Percentiles rank a stretch among this genome's conserved stretches.
phyloP scores from a whole-genome alignment of 768 basidiomycete species.

The Butyriboletus loyo region DNA sequence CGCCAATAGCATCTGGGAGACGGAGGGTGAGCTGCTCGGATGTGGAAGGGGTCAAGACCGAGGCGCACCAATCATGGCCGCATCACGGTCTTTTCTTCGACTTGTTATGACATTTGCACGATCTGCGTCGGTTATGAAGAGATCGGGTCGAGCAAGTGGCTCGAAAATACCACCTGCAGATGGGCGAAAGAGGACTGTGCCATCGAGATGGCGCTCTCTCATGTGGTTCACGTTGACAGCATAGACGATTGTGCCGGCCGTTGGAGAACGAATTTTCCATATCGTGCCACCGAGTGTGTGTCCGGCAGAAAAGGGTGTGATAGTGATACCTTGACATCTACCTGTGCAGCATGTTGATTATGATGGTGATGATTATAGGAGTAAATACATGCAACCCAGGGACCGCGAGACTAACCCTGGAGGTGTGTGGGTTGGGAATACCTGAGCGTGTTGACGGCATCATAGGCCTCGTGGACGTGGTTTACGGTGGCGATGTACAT shows the following conservation, averaged over 20 bases:
- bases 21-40: neutral
- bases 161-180: slow-evolving; percentile 80
- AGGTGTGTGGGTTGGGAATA: slow-evolving; percentile 96
- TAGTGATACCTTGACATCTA: slow-evolving; percentile 88
- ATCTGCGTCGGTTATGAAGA: slow-evolving; percentile 92
- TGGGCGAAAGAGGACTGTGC: slow-evolving; percentile 79
- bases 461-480: slow-evolving; percentile 92
- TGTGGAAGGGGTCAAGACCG: neutral
- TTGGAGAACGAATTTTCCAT: slow-evolving; percentile 98
- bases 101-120: slow-evolving; percentile 79
- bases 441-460: slow-evolving; percentile 84
- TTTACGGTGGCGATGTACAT: slow-evolving; percentile 74
- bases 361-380: neutral
- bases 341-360: slow-evolving; percentile 40
- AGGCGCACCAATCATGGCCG: slow-evolving; percentile 73
- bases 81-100: slow-evolving; percentile 86
- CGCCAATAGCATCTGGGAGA: slow-evolving; percentile 76
- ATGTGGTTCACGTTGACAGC: slow-evolving; percentile 96
- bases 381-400: slow-evolving; percentile 3
- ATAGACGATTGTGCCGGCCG: slow-evolving; percentile 92
- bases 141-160: slow-evolving; percentile 82
- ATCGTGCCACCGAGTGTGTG: slow-evolving; percentile 96
- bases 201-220: slow-evolving; percentile 92
- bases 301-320: slow-evolving; percentile 93
- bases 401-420: slow-evolving; percentile 57